phyloP scores from a whole-genome alignment of 2,329 filamentous ascomycete species.

The Zymoseptoria ardabiliae region DNA sequence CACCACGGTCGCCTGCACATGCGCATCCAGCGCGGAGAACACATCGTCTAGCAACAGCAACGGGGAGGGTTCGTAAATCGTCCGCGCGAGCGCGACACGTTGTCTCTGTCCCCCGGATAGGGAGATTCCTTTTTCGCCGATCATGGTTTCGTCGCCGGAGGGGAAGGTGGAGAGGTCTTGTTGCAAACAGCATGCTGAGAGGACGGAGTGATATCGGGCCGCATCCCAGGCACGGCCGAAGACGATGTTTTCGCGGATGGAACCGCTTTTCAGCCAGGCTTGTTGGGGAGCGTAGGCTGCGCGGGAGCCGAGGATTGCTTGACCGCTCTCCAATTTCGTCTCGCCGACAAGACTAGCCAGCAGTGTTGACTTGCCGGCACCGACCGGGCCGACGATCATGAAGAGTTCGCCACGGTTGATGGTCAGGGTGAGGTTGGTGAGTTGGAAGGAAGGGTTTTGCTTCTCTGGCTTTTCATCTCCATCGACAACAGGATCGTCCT shows the following conservation, averaged over 20 bases:
- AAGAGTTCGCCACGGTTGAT: not conserved
- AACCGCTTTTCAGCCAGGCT: slow-evolving; percentile 87
- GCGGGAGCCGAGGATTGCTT: slow-evolving; percentile 1
- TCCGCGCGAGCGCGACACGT: slow-evolving; percentile 80
- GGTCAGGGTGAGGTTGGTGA: not conserved
- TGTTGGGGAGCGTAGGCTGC: slow-evolving; percentile 50
- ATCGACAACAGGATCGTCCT: not conserved
- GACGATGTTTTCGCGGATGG: slow-evolving; percentile 73
- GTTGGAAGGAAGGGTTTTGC: not conserved
- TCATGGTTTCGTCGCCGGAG: slow-evolving; percentile 74
- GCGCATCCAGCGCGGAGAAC: slow-evolving; percentile 34
- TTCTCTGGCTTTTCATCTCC: not conserved
- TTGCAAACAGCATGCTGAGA: slow-evolving; percentile 27
- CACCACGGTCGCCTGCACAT: slow-evolving; percentile 42
- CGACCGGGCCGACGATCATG: slow-evolving; percentile 4
- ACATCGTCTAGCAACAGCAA: slow-evolving; percentile 29
- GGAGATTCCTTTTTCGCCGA: slow-evolving; percentile 84
- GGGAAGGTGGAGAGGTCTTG: slow-evolving; percentile 81
- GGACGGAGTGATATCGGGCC: slow-evolving; percentile 68
- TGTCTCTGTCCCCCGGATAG: slow-evolving; percentile 89
- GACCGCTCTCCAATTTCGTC: not conserved
- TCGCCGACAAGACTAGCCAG: slow-evolving; percentile 4
- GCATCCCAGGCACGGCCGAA: slow-evolving; percentile 65
- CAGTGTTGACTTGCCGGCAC: slow-evolving; percentile 4
- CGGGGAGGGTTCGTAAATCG: slow-evolving; percentile 41